Conservation (phyloP, 352 stramenopile species). For the Globisporangium barbulae region DNA sequence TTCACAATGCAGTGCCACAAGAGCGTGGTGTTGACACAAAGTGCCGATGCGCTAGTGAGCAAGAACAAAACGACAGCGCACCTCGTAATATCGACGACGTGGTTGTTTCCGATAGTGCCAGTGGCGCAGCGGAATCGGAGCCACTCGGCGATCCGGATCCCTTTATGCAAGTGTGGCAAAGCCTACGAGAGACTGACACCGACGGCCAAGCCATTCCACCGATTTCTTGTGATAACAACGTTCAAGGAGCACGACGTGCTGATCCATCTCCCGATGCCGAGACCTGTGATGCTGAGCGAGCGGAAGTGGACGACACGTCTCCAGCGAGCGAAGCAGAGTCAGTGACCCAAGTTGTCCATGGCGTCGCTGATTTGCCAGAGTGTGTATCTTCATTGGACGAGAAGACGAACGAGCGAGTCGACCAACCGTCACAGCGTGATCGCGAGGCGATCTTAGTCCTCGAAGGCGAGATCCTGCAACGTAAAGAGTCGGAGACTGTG, state of each 20-base stretch:
- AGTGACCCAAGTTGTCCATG: background rate
- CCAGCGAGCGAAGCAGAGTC: background rate
- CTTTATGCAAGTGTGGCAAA: background rate
- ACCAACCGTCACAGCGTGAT: background rate
- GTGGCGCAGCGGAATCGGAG: background rate
- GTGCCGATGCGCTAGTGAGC: too few relatives aligned
- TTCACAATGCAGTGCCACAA: too few relatives aligned
- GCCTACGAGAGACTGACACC: background rate
- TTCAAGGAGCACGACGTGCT: background rate
- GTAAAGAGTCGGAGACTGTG: background rate
- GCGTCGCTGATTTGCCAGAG: background rate
- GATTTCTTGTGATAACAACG: background rate
- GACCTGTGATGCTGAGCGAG: background rate
- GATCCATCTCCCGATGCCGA: background rate
- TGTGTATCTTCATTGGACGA: background rate
- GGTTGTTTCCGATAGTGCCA: background rate
- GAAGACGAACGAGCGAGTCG: background rate
- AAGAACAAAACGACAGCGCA: too few relatives aligned
- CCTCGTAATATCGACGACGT: too few relatives aligned
- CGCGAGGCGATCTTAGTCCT: too few relatives aligned
- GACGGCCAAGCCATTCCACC: background rate
- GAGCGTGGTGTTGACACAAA: too few relatives aligned
- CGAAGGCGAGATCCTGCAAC: background rate
- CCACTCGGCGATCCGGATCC: background rate
- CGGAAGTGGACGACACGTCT: background rate